Conservation (phyloP, 1,284 basidiomycete genomes). For the Cryptococcus sp. region DNA sequence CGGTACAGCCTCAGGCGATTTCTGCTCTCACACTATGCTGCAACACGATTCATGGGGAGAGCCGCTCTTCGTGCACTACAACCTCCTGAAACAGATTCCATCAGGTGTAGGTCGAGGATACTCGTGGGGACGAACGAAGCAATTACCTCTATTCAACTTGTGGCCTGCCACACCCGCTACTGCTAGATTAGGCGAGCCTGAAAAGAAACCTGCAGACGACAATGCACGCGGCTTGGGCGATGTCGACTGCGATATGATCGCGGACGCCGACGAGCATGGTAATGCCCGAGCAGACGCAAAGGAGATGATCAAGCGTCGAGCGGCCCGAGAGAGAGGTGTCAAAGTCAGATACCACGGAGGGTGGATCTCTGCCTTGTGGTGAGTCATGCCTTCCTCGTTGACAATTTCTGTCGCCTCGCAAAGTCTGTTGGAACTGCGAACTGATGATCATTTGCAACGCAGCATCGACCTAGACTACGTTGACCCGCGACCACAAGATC, state of each 20-base stretch:
- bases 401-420: neutral
- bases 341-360: conserved; percentile 52
- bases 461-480: conserved; percentile 48
- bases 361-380: conserved; percentile 48
- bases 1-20: conserved; percentile 46
- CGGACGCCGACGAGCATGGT: conserved; percentile 53
- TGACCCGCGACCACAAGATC: conserved; percentile 37
- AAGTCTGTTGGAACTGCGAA: neutral
- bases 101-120: conserved; percentile 48
- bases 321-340: conserved; percentile 51
- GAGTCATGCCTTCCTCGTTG: conserved; percentile 13
- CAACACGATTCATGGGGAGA: conserved; percentile 55
- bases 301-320: conserved; percentile 42
- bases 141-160: conserved; percentile 45
- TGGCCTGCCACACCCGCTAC: conserved; percentile 36
- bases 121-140: conserved; percentile 53
- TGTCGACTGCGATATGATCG: conserved; percentile 56
- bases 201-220: conserved; percentile 33
- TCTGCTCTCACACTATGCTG: conserved; percentile 55
- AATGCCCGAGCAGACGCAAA: conserved; percentile 42
- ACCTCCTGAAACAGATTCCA: conserved; percentile 56
- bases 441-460: neutral
- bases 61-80: conserved; percentile 56
- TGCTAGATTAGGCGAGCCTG: conserved; percentile 38
- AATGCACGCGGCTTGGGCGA: conserved; percentile 44